Percentiles rank a stretch among this genome's conserved stretches.
Conservation (phyloP, 2,329 filamentous ascomycete species). For the Verticillium isaacii region DNA sequence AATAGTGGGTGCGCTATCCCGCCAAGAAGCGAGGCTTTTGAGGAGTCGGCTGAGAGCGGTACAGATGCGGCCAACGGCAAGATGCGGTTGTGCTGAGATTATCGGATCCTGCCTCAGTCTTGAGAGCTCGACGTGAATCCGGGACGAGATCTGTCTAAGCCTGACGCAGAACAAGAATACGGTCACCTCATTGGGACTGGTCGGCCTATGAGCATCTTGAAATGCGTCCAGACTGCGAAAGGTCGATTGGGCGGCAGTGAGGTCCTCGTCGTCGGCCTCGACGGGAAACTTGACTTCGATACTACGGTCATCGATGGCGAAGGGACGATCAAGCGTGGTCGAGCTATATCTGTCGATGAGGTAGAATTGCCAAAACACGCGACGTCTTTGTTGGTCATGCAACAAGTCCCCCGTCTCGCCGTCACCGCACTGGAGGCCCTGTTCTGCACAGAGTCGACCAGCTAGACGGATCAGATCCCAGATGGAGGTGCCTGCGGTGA, state of each 20-base stretch:
- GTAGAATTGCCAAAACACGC: slow-evolving; percentile 40
- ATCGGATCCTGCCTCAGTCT: slow-evolving; percentile 1
- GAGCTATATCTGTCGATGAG: slow-evolving; percentile 40
- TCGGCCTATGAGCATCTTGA: slow-evolving; percentile 1
- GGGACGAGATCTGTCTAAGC: slow-evolving; percentile 34
- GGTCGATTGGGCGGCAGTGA: slow-evolving; percentile 13
- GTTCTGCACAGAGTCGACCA: slow-evolving; percentile 33
- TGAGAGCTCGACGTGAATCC: slow-evolving; percentile 27
- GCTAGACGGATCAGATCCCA: slow-evolving; percentile 35
- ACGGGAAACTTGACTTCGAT: slow-evolving; percentile 30
- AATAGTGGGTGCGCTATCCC: slow-evolving; percentile 24
- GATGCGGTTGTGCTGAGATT: slow-evolving; percentile 3
- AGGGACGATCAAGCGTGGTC: slow-evolving; percentile 32
- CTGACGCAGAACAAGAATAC: slow-evolving; percentile 32
- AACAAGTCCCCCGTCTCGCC: slow-evolving; percentile 12
- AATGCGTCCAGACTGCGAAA: slow-evolving; percentile 7
- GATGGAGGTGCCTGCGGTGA: slow-evolving; percentile 23
- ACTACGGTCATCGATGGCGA: slow-evolving; percentile 33
- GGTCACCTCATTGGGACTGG: slow-evolving; percentile 23
- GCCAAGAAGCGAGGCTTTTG: slow-evolving; percentile 29
- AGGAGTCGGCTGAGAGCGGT: slow-evolving; percentile 22
- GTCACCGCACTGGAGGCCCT: slow-evolving; percentile 23
- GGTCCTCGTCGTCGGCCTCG: slow-evolving; percentile 26
- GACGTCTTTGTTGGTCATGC: slow-evolving; percentile 28
- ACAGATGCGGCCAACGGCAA: slow-evolving; percentile 17